Evolutionary conservation across 108 stramenopile species (phyloP).

Genomic region (Nannochloropsis salina): DNA sequence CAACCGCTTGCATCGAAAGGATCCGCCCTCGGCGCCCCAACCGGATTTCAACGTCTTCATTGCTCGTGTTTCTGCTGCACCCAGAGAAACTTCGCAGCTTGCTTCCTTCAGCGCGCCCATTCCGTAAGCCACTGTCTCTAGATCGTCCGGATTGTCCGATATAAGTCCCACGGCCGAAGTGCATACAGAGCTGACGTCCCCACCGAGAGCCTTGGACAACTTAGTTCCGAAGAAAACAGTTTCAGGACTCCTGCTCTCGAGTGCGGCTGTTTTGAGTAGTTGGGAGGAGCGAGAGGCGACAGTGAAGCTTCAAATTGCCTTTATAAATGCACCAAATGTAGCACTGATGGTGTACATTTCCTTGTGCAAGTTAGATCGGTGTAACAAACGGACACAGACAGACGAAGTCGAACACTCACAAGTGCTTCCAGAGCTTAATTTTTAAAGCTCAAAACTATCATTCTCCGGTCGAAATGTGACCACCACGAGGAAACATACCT

Average conservation of each 20-base stretch:
- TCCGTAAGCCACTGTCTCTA: not conserved
- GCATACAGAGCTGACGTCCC: not conserved
- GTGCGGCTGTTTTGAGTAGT: not conserved
- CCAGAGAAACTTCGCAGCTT: conserved; percentile 3
- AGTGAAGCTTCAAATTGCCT: no score
- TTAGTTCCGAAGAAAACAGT: not conserved
- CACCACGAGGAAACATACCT: not conserved
- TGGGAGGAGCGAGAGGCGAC: no score
- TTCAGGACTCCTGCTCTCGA: not conserved
- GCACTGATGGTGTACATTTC: no score
- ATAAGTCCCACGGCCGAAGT: not conserved
- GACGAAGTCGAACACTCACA: no score
- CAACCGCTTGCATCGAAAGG: not conserved
- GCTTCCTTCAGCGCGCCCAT: conserved; percentile 1
- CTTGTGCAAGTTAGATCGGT: no score
- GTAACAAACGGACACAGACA: no score
- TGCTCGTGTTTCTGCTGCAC: not conserved
- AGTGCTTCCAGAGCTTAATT: no score
- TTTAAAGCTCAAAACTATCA: no score
- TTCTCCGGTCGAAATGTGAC: not conserved
- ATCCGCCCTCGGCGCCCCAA: not conserved
- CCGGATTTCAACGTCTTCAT: not conserved
- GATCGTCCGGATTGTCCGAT: not conserved
- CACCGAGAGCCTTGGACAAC: conserved; percentile 8
- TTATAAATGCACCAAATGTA: no score